Percentiles rank a stretch among this genome's conserved stretches.
These are phyloP conservation scores for Pichia sp. DNA, from an alignment of 1,139 yeast species.

Conservation along the genomic window DNA sequence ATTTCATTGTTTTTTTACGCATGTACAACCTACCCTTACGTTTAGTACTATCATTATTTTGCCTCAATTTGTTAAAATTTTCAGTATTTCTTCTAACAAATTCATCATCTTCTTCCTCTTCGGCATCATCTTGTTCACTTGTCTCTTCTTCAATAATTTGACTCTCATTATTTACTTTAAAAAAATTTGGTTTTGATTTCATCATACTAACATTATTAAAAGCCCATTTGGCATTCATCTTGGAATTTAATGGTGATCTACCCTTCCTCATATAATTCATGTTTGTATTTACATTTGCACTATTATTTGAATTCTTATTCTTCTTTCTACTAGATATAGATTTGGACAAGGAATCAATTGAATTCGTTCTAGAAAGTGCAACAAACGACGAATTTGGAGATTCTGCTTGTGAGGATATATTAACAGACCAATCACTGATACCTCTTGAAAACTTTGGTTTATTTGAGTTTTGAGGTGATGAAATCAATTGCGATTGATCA, in stretches of 20 bases:
- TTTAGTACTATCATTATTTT: background rate
- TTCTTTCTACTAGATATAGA: conserved; percentile 21
- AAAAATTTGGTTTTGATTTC: conserved; percentile 27
- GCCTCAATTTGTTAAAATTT: background rate
- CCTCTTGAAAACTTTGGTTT: conserved; percentile 26
- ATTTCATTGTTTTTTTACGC: conserved; percentile 9
- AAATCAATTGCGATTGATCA: conserved; percentile 10
- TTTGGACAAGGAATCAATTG: conserved; percentile 27
- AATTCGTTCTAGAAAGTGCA: conserved; percentile 28
- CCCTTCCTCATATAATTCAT: conserved; percentile 33
- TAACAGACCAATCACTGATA: conserved; percentile 29
- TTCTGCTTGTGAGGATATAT: conserved; percentile 24
- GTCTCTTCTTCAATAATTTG: conserved; percentile 33
- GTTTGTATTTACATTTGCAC: too few species aligned
- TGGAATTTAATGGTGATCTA: conserved; percentile 35
- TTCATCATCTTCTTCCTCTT: conserved; percentile 14
- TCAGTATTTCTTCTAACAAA: background rate
- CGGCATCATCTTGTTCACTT: conserved; percentile 20
- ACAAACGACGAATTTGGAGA: conserved; percentile 30
- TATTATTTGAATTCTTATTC: conserved; percentile 10
- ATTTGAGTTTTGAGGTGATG: conserved; percentile 10
- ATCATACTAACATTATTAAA: conserved; percentile 15
- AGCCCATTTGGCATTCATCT: conserved; percentile 28
- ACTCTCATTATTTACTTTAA: conserved; percentile 22
- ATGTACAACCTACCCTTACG: conserved; percentile 6